These are phyloP conservation scores for Ilyonectria sp. DNA, from an alignment of 2,329 filamentous ascomycete genomes.

Conservation along the genomic window DNA sequence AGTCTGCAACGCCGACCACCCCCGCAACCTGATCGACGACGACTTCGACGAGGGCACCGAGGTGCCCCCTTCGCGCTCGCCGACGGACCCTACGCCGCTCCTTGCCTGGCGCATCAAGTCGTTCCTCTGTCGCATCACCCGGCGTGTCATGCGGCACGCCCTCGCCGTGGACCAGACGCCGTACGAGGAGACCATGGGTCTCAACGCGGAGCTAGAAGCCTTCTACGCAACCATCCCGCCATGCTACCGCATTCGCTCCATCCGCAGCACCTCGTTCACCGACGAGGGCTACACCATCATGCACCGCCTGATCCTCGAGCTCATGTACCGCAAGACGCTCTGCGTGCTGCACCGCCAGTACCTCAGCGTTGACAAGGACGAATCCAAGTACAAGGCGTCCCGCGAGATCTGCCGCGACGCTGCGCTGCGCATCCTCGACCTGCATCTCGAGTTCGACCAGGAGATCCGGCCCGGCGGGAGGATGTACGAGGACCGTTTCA, in stretches of 20 bases:
- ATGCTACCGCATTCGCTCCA: slow-evolving; percentile 58
- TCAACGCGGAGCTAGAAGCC: slow-evolving; percentile 58
- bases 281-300: slow-evolving; percentile 63
- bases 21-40: slow-evolving; percentile 63
- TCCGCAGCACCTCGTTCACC: slow-evolving; percentile 59
- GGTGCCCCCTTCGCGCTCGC: slow-evolving; percentile 60
- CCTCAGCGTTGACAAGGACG: slow-evolving; percentile 57
- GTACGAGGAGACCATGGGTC: slow-evolving; percentile 53
- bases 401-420: slow-evolving; percentile 60
- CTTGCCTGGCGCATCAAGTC: slow-evolving; percentile 61
- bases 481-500: slow-evolving; percentile 67
- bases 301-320: slow-evolving; percentile 64
- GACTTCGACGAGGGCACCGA: slow-evolving; percentile 65
- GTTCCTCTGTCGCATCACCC: slow-evolving; percentile 59
- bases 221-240: slow-evolving; percentile 56
- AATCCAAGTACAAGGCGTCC: slow-evolving; percentile 57
- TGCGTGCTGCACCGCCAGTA: slow-evolving; percentile 67
- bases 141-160: slow-evolving; percentile 60
- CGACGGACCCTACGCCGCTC: slow-evolving; percentile 60
- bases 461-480: slow-evolving; percentile 65
- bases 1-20: slow-evolving; percentile 62
- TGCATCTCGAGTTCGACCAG: slow-evolving; percentile 64
- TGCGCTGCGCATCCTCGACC: slow-evolving; percentile 60
- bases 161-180: slow-evolving; percentile 55
- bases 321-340: slow-evolving; percentile 64